Conservation (phyloP, 2,329 filamentous ascomycete species). For the Verticillium zaregamsianum region DNA sequence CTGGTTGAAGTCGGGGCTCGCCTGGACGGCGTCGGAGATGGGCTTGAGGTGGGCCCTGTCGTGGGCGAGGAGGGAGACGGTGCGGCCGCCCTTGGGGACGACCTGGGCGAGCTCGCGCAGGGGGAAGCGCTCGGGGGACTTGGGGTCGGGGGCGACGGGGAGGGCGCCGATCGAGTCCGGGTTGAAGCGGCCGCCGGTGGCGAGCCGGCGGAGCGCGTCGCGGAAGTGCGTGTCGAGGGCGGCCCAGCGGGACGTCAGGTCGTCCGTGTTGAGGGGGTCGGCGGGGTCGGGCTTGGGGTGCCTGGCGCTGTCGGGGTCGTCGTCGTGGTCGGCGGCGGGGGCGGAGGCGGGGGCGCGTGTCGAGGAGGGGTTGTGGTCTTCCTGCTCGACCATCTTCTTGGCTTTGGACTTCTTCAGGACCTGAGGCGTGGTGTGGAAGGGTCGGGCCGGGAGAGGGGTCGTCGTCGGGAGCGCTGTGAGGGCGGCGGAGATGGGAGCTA, state of each 20-base stretch:
- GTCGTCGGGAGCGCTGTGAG: constrained; percentile 2
- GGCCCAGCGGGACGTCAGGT: constrained; percentile 39
- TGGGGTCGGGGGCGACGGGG: constrained; percentile 29
- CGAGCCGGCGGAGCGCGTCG: constrained; percentile 35
- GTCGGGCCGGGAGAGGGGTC: constrained; percentile 12
- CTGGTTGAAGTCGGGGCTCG: constrained; percentile 52
- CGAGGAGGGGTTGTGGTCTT: constrained; percentile 10
- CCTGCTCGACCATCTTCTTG: constrained; percentile 12
- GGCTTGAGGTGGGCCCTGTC: constrained; percentile 44
- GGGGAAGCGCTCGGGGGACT: constrained; percentile 30
- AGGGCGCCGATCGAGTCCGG: constrained; percentile 43
- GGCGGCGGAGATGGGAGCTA: neutral
- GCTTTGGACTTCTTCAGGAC: constrained; percentile 34
- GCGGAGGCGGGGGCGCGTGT: constrained; percentile 13
- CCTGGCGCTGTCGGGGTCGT: constrained; percentile 12
- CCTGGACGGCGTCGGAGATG: constrained; percentile 52
- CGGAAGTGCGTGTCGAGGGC: constrained; percentile 37
- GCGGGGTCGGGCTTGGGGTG: constrained; percentile 29
- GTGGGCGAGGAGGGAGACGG: constrained; percentile 36
- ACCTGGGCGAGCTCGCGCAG: constrained; percentile 53
- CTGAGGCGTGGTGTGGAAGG: constrained; percentile 23
- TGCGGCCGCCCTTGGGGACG: constrained; percentile 40
- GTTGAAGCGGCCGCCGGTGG: constrained; percentile 48
- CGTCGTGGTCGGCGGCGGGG: constrained; percentile 15
- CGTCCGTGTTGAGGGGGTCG: constrained; percentile 45